Evolutionary conservation across 1,284 basidiomycete species (phyloP).

Genomic region (Apiotrichum brassicae): DNA sequence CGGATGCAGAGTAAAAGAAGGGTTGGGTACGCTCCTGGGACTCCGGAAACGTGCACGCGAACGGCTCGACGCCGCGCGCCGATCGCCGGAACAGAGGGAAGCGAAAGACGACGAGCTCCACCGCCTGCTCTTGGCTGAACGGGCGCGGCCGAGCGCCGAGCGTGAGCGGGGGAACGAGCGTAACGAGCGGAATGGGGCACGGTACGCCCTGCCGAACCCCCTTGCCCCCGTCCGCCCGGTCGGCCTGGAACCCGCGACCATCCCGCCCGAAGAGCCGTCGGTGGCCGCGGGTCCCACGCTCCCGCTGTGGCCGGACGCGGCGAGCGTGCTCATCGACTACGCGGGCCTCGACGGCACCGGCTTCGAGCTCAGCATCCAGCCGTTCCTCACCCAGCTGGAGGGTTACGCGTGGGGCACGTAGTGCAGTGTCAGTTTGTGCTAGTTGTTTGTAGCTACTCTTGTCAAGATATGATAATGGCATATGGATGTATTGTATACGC

Average conservation of each 20-base stretch:
- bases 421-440: too few relatives aligned
- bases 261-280: neutral
- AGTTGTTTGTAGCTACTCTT: too few relatives aligned
- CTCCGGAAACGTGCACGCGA: conserved; percentile 36
- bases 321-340: conserved; percentile 8
- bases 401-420: conserved; percentile 1
- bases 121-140: conserved; percentile 9
- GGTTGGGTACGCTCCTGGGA: conserved; percentile 36
- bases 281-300: conserved; percentile 6
- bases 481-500: too few relatives aligned
- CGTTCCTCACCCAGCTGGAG: conserved; percentile 4
- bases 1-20: conserved; percentile 42
- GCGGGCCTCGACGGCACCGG: conserved; percentile 1
- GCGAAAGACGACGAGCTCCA: conserved; percentile 8
- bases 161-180: neutral
- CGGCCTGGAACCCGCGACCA: neutral
- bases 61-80: conserved; percentile 14
- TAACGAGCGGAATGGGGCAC: neutral
- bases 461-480: too few relatives aligned
- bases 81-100: neutral
- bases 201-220: neutral
- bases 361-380: conserved; percentile 5
- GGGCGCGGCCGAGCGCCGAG: neutral
- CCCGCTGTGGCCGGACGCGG: conserved; percentile 12
- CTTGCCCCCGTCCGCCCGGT: conserved; percentile 1